A percentile compares a stretch with the other conserved stretches of the same genome.
These are phyloP conservation scores for Aspergillus terreus DNA, from an alignment of 2,329 filamentous ascomycete genomes.

Conservation along the genomic window DNA sequence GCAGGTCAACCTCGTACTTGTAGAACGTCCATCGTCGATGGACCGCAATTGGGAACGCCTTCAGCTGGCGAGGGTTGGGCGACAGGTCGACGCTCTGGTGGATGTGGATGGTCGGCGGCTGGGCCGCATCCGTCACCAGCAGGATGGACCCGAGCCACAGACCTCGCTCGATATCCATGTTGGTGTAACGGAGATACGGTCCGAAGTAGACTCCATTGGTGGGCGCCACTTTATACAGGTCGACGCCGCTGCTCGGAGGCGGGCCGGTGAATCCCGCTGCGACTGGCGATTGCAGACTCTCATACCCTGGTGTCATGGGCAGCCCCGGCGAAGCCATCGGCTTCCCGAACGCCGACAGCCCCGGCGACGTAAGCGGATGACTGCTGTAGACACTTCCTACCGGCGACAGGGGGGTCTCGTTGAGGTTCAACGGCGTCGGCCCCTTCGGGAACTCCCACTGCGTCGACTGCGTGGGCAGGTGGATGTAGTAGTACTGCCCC, in stretches of 20 bases:
- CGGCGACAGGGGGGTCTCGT: constrained; percentile 77
- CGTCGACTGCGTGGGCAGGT: constrained; percentile 88
- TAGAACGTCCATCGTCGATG: constrained; percentile 96
- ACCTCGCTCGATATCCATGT: constrained; percentile 92
- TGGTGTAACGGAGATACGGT: constrained; percentile 89
- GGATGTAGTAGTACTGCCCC: constrained; percentile 98
- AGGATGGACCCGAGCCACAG: constrained; percentile 92
- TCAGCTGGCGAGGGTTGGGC: constrained; percentile 84
- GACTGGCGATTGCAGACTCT: constrained; percentile 75
- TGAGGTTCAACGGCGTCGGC: constrained; percentile 81
- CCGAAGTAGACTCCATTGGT: constrained; percentile 98
- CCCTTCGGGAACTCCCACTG: constrained; percentile 99
- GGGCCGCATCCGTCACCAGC: constrained; percentile 83
- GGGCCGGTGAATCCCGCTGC: constrained; percentile 82
- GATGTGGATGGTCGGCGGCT: constrained; percentile 93
- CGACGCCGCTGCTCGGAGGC: constrained; percentile 82
- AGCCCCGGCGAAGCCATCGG: constrained; percentile 76
- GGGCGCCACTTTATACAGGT: constrained; percentile 88
- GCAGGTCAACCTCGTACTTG: constrained; percentile 85
- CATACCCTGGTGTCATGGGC: constrained; percentile 77
- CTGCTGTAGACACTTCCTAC: constrained; percentile 68
- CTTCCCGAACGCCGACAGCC: constrained; percentile 51
- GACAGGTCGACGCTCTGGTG: constrained; percentile 87
- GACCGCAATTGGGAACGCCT: constrained; percentile 74
- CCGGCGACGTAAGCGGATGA: constrained; percentile 67